A percentile compares a stretch with the other conserved stretches of the same genome.
Evolutionary conservation across 345 rosid species (phyloP).

Genomic region (Raphanus sativus): DNA sequence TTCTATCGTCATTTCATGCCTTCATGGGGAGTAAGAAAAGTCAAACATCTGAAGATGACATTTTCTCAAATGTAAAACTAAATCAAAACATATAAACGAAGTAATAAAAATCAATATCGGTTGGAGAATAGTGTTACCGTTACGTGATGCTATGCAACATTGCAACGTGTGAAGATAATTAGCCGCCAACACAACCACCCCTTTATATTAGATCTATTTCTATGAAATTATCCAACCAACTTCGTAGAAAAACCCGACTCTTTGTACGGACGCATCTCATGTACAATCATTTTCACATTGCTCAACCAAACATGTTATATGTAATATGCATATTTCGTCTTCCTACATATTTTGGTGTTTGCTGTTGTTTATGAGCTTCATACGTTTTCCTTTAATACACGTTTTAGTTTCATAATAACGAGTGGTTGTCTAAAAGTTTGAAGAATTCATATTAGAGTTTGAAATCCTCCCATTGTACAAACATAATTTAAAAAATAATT

Average conservation of each 20-base stretch:
- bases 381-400: background rate
- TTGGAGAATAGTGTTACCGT: constrained; percentile 14
- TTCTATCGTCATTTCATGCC: constrained; percentile 5
- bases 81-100: background rate
- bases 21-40: constrained; percentile 9
- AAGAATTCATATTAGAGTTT: background rate
- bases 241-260: constrained; percentile 8
- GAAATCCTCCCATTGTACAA: background rate
- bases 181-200: constrained; percentile 42
- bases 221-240: constrained; percentile 7
- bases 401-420: background rate
- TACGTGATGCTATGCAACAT: constrained; percentile 31
- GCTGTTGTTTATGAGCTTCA: background rate
- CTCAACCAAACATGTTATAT: constrained; percentile 1
- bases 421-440: background rate
- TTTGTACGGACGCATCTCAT: constrained; percentile 33
- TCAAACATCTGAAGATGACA: constrained; percentile 25
- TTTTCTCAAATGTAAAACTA: constrained; percentile 7
- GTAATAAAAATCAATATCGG: background rate
- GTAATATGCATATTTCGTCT: constrained; percentile 1
- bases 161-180: constrained; percentile 39
- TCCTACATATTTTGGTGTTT: background rate
- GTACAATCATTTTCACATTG: constrained; percentile 30
- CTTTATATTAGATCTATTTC: constrained; percentile 15
- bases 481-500: background rate